Evolutionary conservation across 169 alveolate species (phyloP).

Genomic region (Amoebophrya sp.): DNA sequence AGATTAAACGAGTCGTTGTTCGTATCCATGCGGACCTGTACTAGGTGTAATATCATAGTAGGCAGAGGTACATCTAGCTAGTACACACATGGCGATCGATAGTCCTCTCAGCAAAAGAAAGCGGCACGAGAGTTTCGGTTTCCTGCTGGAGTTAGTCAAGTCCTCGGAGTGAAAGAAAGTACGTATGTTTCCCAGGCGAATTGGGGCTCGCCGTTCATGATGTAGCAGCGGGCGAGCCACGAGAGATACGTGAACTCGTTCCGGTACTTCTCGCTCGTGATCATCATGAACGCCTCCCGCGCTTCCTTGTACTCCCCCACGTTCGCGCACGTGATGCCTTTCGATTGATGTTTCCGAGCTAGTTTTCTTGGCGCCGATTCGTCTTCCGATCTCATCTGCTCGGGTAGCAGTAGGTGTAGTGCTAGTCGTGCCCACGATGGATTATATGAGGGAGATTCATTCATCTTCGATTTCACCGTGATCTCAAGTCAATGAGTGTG

Average conservation of each 20-base stretch:
- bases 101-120: too few relatives aligned
- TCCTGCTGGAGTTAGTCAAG: slow-evolving; percentile 44
- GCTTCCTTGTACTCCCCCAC: slow-evolving; percentile 68
- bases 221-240: slow-evolving; percentile 43
- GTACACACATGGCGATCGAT: too few relatives aligned
- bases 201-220: slow-evolving; percentile 57
- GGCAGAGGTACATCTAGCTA: too few relatives aligned
- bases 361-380: background rate
- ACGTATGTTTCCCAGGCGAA: slow-evolving; percentile 60
- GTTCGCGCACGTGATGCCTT: slow-evolving; percentile 58
- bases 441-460: too few relatives aligned
- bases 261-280: slow-evolving; percentile 40
- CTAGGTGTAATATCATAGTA: too few relatives aligned
- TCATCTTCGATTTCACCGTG: too few relatives aligned
- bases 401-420: background rate
- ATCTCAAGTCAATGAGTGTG: too few relatives aligned
- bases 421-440: too few relatives aligned
- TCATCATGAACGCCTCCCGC: slow-evolving; percentile 48
- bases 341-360: background rate
- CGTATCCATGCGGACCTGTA: background rate
- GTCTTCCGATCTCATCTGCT: background rate
- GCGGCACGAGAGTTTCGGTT: background rate
- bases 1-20: slow-evolving; percentile 35
- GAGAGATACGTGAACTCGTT: background rate
- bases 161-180: too few relatives aligned